Percentiles rank a stretch among this genome's conserved stretches.
These are phyloP conservation scores for Taxillus chinensis DNA, from an alignment of 164 flowering plant species.

Conservation along the genomic window DNA sequence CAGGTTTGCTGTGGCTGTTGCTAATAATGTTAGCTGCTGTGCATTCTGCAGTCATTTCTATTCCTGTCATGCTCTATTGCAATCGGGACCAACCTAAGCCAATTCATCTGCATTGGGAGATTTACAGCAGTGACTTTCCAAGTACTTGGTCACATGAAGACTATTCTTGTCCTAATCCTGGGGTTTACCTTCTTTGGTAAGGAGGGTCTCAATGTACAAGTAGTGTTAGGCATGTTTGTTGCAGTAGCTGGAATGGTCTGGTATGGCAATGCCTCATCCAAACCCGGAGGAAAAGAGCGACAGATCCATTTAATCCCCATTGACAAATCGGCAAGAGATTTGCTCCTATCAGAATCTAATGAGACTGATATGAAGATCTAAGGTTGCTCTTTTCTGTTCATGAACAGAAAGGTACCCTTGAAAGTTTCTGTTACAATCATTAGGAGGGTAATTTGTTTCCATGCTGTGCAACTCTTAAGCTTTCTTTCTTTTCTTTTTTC, in stretches of 20 bases:
- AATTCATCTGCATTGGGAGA: constrained; percentile 87
- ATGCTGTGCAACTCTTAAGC: too few species aligned
- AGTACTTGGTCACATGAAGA: constrained; percentile 90
- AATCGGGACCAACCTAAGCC: constrained; percentile 77
- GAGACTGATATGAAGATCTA: constrained; percentile 44
- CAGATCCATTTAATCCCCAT: constrained; percentile 28
- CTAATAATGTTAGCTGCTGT: neutral
- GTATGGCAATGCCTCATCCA: constrained; percentile 85
- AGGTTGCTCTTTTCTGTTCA: neutral
- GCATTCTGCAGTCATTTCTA: constrained; percentile 45
- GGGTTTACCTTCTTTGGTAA: constrained; percentile 83
- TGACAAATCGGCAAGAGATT: constrained; percentile 31
- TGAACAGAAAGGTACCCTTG: too few species aligned
- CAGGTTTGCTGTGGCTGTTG: too few species aligned
- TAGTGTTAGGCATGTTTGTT: constrained; percentile 71
- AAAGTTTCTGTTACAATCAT: too few species aligned
- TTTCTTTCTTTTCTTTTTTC: too few species aligned
- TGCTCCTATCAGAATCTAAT: constrained; percentile 23
- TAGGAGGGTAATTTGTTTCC: too few species aligned
- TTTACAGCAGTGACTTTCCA: constrained; percentile 82
- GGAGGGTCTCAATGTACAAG: constrained; percentile 81
- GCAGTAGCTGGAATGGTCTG: constrained; percentile 83
- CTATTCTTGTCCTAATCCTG: constrained; percentile 54
- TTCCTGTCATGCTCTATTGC: constrained; percentile 68
- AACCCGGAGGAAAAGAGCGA: constrained; percentile 82